Conservation (phyloP, 148 eudicot species). For the Agrostemma githago region DNA sequence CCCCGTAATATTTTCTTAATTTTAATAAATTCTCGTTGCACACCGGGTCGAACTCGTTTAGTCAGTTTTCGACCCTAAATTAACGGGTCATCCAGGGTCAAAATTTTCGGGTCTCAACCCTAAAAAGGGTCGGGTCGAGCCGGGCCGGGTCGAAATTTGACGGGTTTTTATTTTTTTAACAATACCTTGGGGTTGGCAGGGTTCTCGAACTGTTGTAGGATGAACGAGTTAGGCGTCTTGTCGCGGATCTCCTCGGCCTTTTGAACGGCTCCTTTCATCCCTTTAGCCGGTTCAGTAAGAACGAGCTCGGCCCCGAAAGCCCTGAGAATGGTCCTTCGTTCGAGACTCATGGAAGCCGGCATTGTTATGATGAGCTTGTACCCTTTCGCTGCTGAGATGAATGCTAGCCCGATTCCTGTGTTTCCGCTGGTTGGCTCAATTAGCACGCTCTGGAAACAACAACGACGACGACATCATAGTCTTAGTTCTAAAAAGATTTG, state of each 20-base stretch:
- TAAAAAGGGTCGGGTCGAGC: no score
- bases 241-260: slow-evolving; percentile 75
- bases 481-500: no score
- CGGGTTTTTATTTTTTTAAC: not conserved
- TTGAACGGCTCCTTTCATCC: slow-evolving; percentile 68
- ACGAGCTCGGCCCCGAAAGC: slow-evolving; percentile 84
- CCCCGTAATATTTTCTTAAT: no score
- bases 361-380: slow-evolving; percentile 79
- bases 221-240: slow-evolving; percentile 67
- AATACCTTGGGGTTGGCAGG: slow-evolving; percentile 84
- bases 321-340: slow-evolving; percentile 68
- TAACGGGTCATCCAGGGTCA: no score
- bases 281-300: slow-evolving; percentile 70
- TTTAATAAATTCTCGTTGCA: no score
- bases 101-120: no score
- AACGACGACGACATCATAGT: no score
- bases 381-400: slow-evolving; percentile 79
- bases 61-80: no score
- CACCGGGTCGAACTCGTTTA: no score
- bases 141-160: no score
- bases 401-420: slow-evolving; percentile 86
- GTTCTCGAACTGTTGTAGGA: slow-evolving; percentile 78
- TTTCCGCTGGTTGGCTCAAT: slow-evolving; percentile 90
- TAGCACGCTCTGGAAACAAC: slow-evolving; percentile 48
- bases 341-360: slow-evolving; percentile 84